A percentile compares a stretch with the other conserved stretches of the same genome.
Conservation (phyloP, 1,284 basidiomycete genomes). For the Ustilago loliicola region DNA sequence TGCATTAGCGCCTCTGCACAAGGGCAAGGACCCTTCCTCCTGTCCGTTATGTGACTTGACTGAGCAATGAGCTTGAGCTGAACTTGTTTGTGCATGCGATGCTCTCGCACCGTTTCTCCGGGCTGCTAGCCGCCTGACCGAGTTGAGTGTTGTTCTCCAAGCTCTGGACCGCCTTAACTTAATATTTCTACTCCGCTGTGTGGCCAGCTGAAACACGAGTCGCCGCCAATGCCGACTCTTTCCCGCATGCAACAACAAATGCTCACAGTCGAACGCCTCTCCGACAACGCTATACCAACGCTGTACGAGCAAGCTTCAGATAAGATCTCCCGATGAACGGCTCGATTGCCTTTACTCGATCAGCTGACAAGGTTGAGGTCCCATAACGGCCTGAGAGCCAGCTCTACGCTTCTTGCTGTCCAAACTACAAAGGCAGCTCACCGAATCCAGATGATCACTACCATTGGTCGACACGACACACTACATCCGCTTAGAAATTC, state of each 20-base stretch:
- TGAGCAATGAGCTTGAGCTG: not conserved
- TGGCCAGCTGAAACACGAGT: not conserved
- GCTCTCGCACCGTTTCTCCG: not conserved
- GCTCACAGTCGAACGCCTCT: not conserved
- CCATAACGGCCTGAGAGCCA: no score
- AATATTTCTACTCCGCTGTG: conserved; percentile 3
- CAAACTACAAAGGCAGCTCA: no score
- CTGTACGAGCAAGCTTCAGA: no score
- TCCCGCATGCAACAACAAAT: conserved; percentile 5
- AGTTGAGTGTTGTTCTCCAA: conserved; percentile 1
- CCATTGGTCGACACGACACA: no score
- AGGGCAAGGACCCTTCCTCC: no score
- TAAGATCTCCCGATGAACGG: no score
- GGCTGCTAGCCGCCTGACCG: not conserved
- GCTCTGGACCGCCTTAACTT: not conserved
- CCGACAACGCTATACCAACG: not conserved
- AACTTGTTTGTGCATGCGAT: not conserved
- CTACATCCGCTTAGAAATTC: not conserved
- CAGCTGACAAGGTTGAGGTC: no score
- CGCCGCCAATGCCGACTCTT: not conserved
- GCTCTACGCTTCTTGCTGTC: no score
- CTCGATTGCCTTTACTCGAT: no score
- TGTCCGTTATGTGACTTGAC: not conserved
- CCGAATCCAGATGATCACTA: not conserved
- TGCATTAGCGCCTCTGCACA: no score